A percentile compares a stretch with the other conserved stretches of the same genome.
Conservation (phyloP, 2,329 filamentous ascomycete species). For the Alternaria arbusti region DNA sequence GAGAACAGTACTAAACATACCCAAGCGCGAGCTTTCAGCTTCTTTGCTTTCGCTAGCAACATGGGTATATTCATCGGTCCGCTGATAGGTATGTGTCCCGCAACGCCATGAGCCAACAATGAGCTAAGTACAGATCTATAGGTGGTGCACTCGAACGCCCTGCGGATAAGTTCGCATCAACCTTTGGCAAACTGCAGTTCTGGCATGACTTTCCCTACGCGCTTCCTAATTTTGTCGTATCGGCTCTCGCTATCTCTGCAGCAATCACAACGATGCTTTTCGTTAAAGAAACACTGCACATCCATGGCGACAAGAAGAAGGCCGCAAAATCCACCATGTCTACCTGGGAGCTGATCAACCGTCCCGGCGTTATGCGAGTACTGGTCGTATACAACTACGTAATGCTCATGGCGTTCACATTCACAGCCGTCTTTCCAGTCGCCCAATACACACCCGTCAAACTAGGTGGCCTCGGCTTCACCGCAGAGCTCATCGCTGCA, state of each 20-base stretch:
- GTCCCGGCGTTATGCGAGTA: constrained; percentile 70
- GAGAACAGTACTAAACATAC: constrained; percentile 74
- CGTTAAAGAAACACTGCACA: constrained; percentile 62
- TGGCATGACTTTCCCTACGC: constrained; percentile 71
- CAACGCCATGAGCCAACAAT: not conserved
- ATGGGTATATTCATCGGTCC: constrained; percentile 77
- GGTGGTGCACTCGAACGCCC: constrained; percentile 75
- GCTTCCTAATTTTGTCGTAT: constrained; percentile 66
- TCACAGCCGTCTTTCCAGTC: constrained; percentile 73
- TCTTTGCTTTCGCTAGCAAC: constrained; percentile 78
- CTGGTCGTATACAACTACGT: constrained; percentile 70
- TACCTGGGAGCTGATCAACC: constrained; percentile 62
- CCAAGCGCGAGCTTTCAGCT: constrained; percentile 76
- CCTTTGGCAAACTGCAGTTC: constrained; percentile 64
- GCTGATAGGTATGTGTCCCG: constrained; percentile 55
- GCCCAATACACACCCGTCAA: constrained; percentile 69
- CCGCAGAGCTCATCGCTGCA: constrained; percentile 67
- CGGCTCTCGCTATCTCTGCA: constrained; percentile 60
- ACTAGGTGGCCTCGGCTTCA: constrained; percentile 71
- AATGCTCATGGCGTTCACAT: constrained; percentile 73
- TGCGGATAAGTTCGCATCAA: constrained; percentile 64
- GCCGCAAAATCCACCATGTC: constrained; percentile 48
- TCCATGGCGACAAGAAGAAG: constrained; percentile 26
- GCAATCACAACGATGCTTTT: constrained; percentile 62
- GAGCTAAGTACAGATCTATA: constrained; percentile 22